Base-by-base conservation (phyloP, 176 grass and related monocot species). In the Lolium multiflorum region DNA sequence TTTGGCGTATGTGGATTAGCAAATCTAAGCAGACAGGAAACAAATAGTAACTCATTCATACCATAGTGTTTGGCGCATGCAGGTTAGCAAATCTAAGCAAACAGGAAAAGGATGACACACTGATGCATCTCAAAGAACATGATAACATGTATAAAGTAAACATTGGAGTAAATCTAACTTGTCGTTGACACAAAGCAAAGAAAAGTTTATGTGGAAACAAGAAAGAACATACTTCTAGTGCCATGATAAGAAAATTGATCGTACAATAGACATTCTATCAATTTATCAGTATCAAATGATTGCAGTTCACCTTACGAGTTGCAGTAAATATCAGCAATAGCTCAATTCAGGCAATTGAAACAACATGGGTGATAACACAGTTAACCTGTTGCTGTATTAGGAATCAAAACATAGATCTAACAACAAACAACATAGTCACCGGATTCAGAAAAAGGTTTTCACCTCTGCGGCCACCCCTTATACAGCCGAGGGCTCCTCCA, bases 401-500 rank as follows among this genome's bases (percentile, higher is more conserved):
- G 61, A 78, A 90, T 70, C 58, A 59, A 82, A 76, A n/a, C 68
- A 88, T 56, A 71, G 51, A 81, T 88, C 86, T 85, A 91, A 88
- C 77, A 85, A 88, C 71, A 88, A 81, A 81, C 89, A 85, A 56
- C 77, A 91, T 20, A 37, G 62, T 46, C 78, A 88, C 71, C 31
- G 35, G 63, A 71, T 17, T 13, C 21, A 26, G 31, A 65, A 78
- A 86, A 77, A 21, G 49, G 72, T 76, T 84, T 60, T 88, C 77
- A 91, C 85, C 86, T 88, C 76, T 54, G 76, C 7, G 76, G 20
- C 50, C 6, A 65, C 6, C 46, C 12, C 35, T 96, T 82, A 97
- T 37, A 92, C 91, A 12, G 94, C 83, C 1, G 88, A 85, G 37
- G 94, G 87, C 60, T 87, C 93, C 80, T 85, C 91, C 1, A 51